A percentile compares a stretch with the other conserved stretches of the same genome.
phyloP scores from a whole-genome alignment of 805 yeast genomes.

The Ogataea minuta region DNA sequence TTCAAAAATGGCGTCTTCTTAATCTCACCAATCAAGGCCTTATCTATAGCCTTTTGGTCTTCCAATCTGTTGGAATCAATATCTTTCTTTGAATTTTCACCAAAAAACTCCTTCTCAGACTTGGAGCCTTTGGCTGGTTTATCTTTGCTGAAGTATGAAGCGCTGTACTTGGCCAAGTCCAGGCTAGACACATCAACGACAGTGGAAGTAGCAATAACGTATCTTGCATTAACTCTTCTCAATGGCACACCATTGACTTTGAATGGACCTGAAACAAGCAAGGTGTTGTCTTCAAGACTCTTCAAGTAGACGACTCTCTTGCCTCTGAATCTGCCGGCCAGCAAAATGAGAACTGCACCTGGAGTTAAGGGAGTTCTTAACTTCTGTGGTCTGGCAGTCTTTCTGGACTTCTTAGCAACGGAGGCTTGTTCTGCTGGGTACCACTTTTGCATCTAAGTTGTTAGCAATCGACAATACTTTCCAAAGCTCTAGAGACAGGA shows the following conservation, averaged over 20 bases:
- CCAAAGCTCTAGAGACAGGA: too few relatives aligned
- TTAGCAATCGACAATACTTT: conserved; percentile 20
- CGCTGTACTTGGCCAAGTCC: conserved; percentile 88
- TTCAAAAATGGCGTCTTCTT: conserved; percentile 96
- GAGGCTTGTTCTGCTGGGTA: conserved; percentile 89
- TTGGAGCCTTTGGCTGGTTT: conserved; percentile 77
- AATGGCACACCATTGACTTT: conserved; percentile 99
- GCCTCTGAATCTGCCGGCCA: conserved; percentile 99
- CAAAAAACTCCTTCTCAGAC: conserved; percentile 91
- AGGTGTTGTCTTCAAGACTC: conserved; percentile 95
- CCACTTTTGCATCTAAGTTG: conserved; percentile 72
- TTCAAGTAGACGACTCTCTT: conserved; percentile 98
- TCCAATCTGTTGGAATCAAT: conserved; percentile 91
- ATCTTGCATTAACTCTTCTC: conserved; percentile 98
- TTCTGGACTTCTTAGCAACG: conserved; percentile 84
- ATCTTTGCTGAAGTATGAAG: conserved; percentile 95
- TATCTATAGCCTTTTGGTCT: conserved; percentile 95
- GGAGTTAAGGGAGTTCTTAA: conserved; percentile 95
- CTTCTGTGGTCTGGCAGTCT: conserved; percentile 89
- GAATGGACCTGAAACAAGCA: conserved; percentile 98
- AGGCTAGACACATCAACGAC: conserved; percentile 75
- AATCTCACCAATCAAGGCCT: conserved; percentile 87
- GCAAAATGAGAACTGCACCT: conserved; percentile 95
- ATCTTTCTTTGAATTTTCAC: conserved; percentile 77
- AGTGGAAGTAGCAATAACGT: conserved; percentile 98